phyloP scores from a whole-genome alignment of 768 basidiomycete genomes.

The Trametes maxima region DNA sequence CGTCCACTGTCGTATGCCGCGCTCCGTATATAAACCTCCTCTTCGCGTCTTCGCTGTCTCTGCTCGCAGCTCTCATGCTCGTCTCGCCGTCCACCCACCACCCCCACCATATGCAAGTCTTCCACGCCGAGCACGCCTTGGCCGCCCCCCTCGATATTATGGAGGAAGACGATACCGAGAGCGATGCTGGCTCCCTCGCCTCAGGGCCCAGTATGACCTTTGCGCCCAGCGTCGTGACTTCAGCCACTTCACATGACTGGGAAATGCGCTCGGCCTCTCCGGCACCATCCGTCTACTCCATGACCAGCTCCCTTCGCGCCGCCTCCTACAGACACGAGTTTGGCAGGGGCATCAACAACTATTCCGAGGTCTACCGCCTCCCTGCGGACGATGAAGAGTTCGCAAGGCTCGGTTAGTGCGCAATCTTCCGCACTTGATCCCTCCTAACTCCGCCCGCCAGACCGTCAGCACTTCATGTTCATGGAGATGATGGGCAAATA shows the following conservation, averaged over 20 bases:
- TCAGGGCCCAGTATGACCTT: conserved; percentile 41
- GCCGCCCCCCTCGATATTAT: conserved; percentile 26
- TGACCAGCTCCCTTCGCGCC: conserved; percentile 64
- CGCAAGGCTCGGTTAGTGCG: conserved; percentile 59
- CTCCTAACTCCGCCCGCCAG: conserved; percentile 38
- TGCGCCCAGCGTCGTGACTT: conserved; percentile 44
- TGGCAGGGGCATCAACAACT: conserved; percentile 72
- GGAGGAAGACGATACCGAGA: conserved; percentile 44
- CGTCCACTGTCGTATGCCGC: conserved; percentile 13
- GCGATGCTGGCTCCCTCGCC: conserved; percentile 42
- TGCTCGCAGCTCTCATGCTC: conserved; percentile 15
- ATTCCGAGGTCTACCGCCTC: conserved; percentile 76
- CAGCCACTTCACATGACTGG: conserved; percentile 57
- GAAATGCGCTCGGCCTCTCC: conserved; percentile 71
- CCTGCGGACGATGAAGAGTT: conserved; percentile 82
- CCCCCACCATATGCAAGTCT: conserved; percentile 14
- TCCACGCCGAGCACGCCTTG: conserved; percentile 6
- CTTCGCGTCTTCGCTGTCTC: conserved; percentile 12
- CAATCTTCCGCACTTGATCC: background rate
- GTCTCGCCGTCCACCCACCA: conserved; percentile 20
- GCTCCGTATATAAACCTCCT: conserved; percentile 19
- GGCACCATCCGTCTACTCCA: conserved; percentile 65
- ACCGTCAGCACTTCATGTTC: conserved; percentile 69
- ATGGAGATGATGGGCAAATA: conserved; percentile 68
- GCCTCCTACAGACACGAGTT: conserved; percentile 65